Conservation (phyloP, 108 stramenopile genomes). For the Stephanodiscus minutulus region DNA sequence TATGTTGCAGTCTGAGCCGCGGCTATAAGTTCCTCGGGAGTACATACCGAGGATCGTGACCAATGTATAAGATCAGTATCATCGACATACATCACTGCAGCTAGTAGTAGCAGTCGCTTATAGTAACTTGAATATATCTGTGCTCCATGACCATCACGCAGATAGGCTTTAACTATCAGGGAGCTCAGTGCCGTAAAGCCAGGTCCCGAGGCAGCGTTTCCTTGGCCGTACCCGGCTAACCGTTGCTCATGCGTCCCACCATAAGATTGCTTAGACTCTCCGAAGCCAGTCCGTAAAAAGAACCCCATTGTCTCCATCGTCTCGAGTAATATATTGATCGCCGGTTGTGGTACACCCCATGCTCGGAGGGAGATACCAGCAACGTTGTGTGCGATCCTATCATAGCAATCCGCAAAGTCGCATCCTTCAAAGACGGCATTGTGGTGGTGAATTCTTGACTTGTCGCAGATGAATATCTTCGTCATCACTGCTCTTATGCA, state of each 20-base stretch:
- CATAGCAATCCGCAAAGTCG: not conserved
- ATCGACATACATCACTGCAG: constrained; percentile 8
- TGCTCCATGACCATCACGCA: not conserved
- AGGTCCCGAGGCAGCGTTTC: constrained; percentile 5
- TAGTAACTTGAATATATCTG: not conserved
- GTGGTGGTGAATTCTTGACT: not conserved
- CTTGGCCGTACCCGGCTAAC: not conserved
- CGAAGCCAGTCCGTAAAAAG: not conserved
- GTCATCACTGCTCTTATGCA: not conserved
- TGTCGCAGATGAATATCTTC: not conserved
- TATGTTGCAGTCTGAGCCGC: not conserved
- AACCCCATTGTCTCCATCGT: not conserved
- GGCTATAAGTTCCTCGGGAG: not conserved
- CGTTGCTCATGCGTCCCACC: not conserved
- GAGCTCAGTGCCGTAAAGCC: constrained; percentile 7
- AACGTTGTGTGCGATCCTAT: not conserved
- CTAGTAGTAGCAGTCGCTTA: not conserved
- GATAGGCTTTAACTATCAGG: constrained; percentile 5
- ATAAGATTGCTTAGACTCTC: not conserved
- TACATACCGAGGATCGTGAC: accelerated
- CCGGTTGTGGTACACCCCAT: not conserved
- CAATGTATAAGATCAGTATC: constrained; percentile 2
- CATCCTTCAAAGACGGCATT: not conserved
- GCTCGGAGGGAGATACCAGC: not conserved
- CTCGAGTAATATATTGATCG: not conserved